phyloP scores from a whole-genome alignment of 805 yeast species.

The Danielia oregonensis region DNA sequence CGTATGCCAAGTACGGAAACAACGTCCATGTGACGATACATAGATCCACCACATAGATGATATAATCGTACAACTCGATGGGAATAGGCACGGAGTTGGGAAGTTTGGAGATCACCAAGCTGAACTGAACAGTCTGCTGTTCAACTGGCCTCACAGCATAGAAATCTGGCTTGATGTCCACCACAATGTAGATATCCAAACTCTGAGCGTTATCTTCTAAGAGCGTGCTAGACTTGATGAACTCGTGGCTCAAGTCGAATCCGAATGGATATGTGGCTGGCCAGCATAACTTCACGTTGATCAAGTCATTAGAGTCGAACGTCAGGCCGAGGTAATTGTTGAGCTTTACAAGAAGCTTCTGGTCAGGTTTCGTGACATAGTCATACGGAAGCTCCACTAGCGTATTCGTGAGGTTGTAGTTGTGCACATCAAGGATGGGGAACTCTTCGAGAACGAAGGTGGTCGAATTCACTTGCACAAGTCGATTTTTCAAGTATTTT shows the following conservation, averaged over 20 bases:
- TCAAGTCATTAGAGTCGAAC: conserved; percentile 16
- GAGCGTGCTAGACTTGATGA: conserved; percentile 5
- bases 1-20: no score
- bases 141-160: conserved; percentile 8
- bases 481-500: not conserved
- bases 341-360: conserved; percentile 24
- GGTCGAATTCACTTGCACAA: conserved; percentile 9
- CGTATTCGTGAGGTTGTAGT: conserved; percentile 3
- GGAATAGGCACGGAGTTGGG: conserved; percentile 16
- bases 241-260: conserved; percentile 9
- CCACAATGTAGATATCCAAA: conserved; percentile 15
- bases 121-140: conserved; percentile 4
- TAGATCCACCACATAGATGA: conserved; percentile 12
- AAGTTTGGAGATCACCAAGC: conserved; percentile 10
- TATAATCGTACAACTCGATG: conserved; percentile 14
- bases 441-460: conserved; percentile 11
- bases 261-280: conserved; percentile 16
- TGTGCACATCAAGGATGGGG: conserved; percentile 11
- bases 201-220: no score
- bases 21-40: conserved; percentile 4
- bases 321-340: conserved; percentile 31
- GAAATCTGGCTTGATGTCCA: conserved; percentile 13
- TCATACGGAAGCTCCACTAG: conserved; percentile 11
- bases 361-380: conserved; percentile 3
- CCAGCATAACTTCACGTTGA: conserved; percentile 19